Conservation (phyloP, 208 protist species). For the Balamuthia mandrillaris region DNA sequence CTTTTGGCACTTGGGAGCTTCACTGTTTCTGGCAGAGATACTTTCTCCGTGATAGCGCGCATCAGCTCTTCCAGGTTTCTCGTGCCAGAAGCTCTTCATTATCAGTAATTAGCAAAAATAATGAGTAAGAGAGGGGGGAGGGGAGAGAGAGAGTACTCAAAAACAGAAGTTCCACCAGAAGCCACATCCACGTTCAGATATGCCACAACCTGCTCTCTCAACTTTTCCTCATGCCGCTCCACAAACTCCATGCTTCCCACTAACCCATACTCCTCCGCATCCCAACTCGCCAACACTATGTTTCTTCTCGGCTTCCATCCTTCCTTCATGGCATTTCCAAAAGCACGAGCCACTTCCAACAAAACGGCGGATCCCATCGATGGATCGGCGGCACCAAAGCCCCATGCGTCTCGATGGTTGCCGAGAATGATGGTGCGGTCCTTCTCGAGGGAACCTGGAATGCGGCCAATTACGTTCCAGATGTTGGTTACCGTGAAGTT, state of each 20-base stretch:
- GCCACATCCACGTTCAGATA: slow-evolving; percentile 40
- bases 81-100: background rate
- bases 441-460: background rate
- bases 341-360: slow-evolving; percentile 7
- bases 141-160: background rate
- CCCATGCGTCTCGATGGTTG: slow-evolving; percentile 41
- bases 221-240: background rate
- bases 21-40: background rate
- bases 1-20: slow-evolving; percentile 6
- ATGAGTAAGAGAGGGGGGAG: background rate
- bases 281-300: slow-evolving; percentile 39
- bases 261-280: slow-evolving; percentile 42
- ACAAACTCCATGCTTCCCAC: slow-evolving; percentile 32
- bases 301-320: slow-evolving; percentile 40
- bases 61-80: too few species aligned
- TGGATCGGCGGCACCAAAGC: slow-evolving; percentile 38
- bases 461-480: slow-evolving; percentile 19
- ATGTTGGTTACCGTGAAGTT: slow-evolving; percentile 5
- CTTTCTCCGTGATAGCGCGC: too few species aligned
- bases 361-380: slow-evolving; percentile 18
- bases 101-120: background rate
- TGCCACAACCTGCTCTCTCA: background rate
- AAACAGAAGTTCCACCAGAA: background rate
- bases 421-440: slow-evolving; percentile 21
- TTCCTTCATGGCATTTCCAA: background rate